Evolutionary conservation across 2,329 filamentous ascomycete species (phyloP).

Genomic region (Aureobasidium lini): DNA sequence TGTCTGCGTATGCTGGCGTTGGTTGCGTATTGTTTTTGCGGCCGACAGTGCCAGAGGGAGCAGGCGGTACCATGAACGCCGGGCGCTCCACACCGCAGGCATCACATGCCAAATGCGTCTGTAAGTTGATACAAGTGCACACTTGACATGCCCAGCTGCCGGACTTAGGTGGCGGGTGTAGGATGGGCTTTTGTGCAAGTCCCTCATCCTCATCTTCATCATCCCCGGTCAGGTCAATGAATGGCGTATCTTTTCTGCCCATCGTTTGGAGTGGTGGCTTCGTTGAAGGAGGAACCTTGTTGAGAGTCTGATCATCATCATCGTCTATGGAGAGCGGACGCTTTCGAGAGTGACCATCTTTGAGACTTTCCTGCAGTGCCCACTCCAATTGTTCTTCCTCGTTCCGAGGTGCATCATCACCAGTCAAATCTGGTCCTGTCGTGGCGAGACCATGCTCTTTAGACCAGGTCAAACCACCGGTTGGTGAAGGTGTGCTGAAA

Average conservation of each 20-base stretch:
- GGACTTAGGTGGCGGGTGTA: background rate
- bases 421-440: background rate
- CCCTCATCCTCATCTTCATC: background rate
- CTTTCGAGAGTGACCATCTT: background rate
- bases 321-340: slow-evolving; percentile 4
- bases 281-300: background rate
- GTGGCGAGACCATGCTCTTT: slow-evolving; percentile 30
- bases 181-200: too few relatives aligned
- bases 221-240: slow-evolving; percentile 6
- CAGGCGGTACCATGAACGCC: slow-evolving; percentile 22
- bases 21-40: slow-evolving; percentile 19
- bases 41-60: background rate
- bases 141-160: slow-evolving; percentile 49
- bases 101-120: slow-evolving; percentile 53
- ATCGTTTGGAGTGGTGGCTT: background rate
- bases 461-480: slow-evolving; percentile 35
- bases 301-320: background rate
- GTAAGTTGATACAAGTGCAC: slow-evolving; percentile 56
- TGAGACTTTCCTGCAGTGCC: slow-evolving; percentile 28
- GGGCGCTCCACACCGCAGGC: slow-evolving; percentile 52
- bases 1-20: background rate
- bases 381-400: slow-evolving; percentile 32
- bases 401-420: slow-evolving; percentile 16
- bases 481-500: slow-evolving; percentile 48
- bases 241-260: background rate